A percentile compares a stretch with the other conserved stretches of the same genome.
Evolutionary conservation across 116 monocot genomes (phyloP).

Genomic region (Thalassia testudinum): DNA sequence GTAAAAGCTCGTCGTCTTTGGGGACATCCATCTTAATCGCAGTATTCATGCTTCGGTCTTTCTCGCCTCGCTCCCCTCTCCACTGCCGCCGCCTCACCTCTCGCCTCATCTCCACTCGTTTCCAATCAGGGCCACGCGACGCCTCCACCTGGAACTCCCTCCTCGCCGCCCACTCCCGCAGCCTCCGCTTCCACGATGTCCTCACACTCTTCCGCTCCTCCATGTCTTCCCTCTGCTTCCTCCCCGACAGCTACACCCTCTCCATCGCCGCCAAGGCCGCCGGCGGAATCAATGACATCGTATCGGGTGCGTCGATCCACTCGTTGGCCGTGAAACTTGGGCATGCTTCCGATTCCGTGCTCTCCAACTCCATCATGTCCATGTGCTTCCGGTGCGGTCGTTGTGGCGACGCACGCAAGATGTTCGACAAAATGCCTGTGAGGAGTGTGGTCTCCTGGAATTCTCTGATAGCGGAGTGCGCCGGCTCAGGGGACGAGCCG

Average conservation of each 20-base stretch:
- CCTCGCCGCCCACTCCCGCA: slow-evolving; percentile 29
- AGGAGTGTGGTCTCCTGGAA: slow-evolving; percentile 44
- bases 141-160: slow-evolving; percentile 24
- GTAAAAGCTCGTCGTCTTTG: too few species aligned
- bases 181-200: slow-evolving; percentile 15
- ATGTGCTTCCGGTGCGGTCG: slow-evolving; percentile 11
- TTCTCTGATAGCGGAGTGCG: background rate
- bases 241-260: slow-evolving; percentile 33
- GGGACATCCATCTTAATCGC: too few species aligned
- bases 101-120: too few species aligned
- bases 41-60: too few species aligned
- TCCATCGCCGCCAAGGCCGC: slow-evolving; percentile 31
- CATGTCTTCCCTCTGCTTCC: background rate
- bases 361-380: slow-evolving; percentile 29
- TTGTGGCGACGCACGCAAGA: slow-evolving; percentile 3
- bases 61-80: too few species aligned
- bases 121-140: background rate
- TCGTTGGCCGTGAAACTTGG: slow-evolving; percentile 18
- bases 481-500: background rate
- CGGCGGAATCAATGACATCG: slow-evolving; percentile 5
- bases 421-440: slow-evolving; percentile 67
- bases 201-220: slow-evolving; percentile 20
- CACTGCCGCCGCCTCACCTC: too few species aligned
- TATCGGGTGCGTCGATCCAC: slow-evolving; percentile 11
- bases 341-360: slow-evolving; percentile 17